Conservation (phyloP, 148 eudicot genomes). For the Beta vulgaris region DNA sequence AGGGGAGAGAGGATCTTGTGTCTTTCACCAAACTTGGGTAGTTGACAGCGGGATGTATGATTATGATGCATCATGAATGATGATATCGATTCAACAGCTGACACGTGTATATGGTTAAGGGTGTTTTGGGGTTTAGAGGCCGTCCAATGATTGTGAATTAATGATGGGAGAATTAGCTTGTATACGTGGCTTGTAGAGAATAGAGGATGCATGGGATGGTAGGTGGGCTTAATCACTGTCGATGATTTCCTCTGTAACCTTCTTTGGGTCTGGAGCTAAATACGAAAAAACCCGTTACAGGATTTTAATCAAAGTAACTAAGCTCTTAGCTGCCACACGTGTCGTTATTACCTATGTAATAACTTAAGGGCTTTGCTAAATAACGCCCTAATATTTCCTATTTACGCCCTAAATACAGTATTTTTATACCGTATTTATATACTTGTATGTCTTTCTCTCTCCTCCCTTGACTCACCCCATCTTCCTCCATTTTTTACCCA, state of each 20-base stretch:
- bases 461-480: too few relatives aligned
- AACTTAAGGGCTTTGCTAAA: too few relatives aligned
- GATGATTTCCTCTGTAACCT: conserved; percentile 16
- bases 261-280: conserved; percentile 17
- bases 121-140: conserved; percentile 7
- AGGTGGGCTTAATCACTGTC: conserved; percentile 12
- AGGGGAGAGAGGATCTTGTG: conserved; percentile 18
- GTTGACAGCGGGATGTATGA: conserved; percentile 15
- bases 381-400: too few relatives aligned
- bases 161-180: not conserved
- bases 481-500: too few relatives aligned
- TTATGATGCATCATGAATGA: not conserved
- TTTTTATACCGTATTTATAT: too few relatives aligned
- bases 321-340: conserved; percentile 4
- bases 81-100: conserved; percentile 5
- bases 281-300: conserved; percentile 12
- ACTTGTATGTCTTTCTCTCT: too few relatives aligned
- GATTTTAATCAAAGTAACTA: conserved; percentile 8
- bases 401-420: too few relatives aligned
- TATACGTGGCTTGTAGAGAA: conserved; percentile 16
- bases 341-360: conserved; percentile 8
- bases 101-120: conserved; percentile 14
- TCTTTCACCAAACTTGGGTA: conserved; percentile 22
- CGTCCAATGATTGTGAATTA: conserved; percentile 17
- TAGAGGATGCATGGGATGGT: conserved; percentile 21